phyloP scores from a whole-genome alignment of 169 alveolate genomes.

The Ichthyophthirius multifiliis region DNA sequence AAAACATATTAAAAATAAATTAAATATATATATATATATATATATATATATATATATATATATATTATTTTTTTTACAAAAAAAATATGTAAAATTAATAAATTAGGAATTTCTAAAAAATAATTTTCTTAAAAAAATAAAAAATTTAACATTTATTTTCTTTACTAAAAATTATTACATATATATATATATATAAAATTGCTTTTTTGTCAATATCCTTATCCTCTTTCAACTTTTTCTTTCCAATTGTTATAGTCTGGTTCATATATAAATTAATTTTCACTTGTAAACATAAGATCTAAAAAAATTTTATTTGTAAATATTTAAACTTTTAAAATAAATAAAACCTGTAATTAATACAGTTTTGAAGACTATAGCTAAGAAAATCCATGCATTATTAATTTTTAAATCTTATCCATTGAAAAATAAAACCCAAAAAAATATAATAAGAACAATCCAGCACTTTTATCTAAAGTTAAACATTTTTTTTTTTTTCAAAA shows the following conservation, averaged over 20 bases:
- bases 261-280: conserved; percentile 1
- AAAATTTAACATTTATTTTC: too few relatives aligned
- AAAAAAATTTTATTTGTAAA: background rate
- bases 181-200: too few relatives aligned
- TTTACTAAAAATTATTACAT: too few relatives aligned
- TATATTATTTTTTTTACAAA: too few relatives aligned
- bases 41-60: too few relatives aligned
- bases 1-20: too few relatives aligned
- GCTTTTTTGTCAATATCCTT: background rate
- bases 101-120: too few relatives aligned
- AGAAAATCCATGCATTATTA: background rate
- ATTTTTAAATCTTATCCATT: background rate
- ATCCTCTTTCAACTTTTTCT: conserved; percentile 11
- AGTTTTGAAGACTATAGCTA: background rate
- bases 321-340: background rate
- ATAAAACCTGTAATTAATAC: background rate
- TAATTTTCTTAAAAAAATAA: too few relatives aligned
- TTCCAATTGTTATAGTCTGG: conserved; percentile 13
- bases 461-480: conserved; percentile 3
- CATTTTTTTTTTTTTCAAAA: background rate
- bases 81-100: too few relatives aligned
- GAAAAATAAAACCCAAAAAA: conserved; percentile 2
- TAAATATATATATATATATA: too few relatives aligned
- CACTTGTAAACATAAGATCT: conserved; percentile 1
- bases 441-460: background rate